These are phyloP conservation scores for Zelonia costaricensis DNA, from an alignment of 208 protist species.

Conservation along the genomic window DNA sequence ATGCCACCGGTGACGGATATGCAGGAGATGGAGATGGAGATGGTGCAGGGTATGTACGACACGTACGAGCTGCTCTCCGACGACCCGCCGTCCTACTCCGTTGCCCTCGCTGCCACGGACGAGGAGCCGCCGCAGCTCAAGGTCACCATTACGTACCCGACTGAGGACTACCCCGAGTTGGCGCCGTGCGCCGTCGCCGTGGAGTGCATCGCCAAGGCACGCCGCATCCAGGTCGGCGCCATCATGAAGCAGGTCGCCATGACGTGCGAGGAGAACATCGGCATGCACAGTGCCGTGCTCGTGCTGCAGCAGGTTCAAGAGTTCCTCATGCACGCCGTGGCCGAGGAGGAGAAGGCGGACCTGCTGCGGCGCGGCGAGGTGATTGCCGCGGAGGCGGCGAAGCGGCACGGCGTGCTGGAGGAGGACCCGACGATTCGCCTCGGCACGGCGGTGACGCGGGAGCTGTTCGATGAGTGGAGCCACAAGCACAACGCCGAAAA, in stretches of 20 bases:
- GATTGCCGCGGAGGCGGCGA: conserved; percentile 43
- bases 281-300: conserved; percentile 71
- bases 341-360: conserved; percentile 74
- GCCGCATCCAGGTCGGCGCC: conserved; percentile 53
- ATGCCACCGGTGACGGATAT: conserved; percentile 77
- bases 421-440: conserved; percentile 79
- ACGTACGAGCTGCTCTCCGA: conserved; percentile 63
- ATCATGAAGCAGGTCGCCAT: conserved; percentile 63
- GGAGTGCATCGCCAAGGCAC: conserved; percentile 72
- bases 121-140: conserved; percentile 78
- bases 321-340: conserved; percentile 54
- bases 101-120: conserved; percentile 58
- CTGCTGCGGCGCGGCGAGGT: conserved; percentile 67
- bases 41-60: conserved; percentile 92
- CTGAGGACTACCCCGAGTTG: conserved; percentile 70
- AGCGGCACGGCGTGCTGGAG: conserved; percentile 16
- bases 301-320: conserved; percentile 78
- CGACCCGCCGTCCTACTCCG: conserved; percentile 81
- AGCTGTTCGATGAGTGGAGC: conserved; percentile 87
- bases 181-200: conserved; percentile 52
- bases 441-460: conserved; percentile 77
- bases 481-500: conserved; percentile 60
- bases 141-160: conserved; percentile 72
- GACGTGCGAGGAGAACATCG: conserved; percentile 72
- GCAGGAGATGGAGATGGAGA: conserved; percentile 92